A percentile compares a stretch with the other conserved stretches of the same genome.
phyloP scores from a whole-genome alignment of 2,329 filamentous ascomycete genomes.

The Calonectria pteridis region DNA sequence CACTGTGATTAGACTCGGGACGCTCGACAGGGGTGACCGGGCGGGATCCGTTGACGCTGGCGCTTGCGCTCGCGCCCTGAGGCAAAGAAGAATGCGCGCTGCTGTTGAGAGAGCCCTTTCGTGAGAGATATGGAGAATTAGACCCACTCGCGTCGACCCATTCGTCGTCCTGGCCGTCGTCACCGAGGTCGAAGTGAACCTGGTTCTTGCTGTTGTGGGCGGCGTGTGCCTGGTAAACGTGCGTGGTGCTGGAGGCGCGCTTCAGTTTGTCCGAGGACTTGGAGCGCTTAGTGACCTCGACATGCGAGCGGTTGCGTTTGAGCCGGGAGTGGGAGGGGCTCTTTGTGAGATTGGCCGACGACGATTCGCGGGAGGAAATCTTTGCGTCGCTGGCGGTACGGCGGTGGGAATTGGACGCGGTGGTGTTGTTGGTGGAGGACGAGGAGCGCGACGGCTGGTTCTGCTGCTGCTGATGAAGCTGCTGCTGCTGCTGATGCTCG shows the following conservation, averaged over 20 bases:
- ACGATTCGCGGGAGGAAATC: slow-evolving; percentile 58
- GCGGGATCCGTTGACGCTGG: slow-evolving; percentile 50
- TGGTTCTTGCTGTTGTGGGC: slow-evolving; percentile 59
- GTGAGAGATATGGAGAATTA: slow-evolving; percentile 68
- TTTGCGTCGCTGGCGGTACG: slow-evolving; percentile 65
- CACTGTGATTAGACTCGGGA: slow-evolving; percentile 23
- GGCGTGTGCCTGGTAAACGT: slow-evolving; percentile 58
- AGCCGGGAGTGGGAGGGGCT: slow-evolving; percentile 67
- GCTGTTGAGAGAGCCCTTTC: slow-evolving; percentile 62
- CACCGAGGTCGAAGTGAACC: slow-evolving; percentile 75
- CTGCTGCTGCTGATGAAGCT: background rate
- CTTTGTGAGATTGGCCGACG: slow-evolving; percentile 62
- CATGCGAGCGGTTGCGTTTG: slow-evolving; percentile 72
- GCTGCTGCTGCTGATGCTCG: slow-evolving; percentile 40
- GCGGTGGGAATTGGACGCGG: slow-evolving; percentile 54
- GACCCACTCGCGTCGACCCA: slow-evolving; percentile 77
- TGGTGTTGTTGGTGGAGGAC: slow-evolving; percentile 11
- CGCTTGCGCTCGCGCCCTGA: slow-evolving; percentile 47
- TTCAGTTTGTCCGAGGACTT: slow-evolving; percentile 67
- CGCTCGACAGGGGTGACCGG: slow-evolving; percentile 51
- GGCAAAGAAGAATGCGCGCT: slow-evolving; percentile 62
- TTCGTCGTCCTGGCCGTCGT: slow-evolving; percentile 65
- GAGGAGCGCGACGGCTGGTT: slow-evolving; percentile 26
- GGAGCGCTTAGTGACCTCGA: slow-evolving; percentile 65
- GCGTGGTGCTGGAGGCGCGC: slow-evolving; percentile 64